Conservation (phyloP, 1,284 basidiomycete genomes). For the Microbotryum scabiosae region DNA sequence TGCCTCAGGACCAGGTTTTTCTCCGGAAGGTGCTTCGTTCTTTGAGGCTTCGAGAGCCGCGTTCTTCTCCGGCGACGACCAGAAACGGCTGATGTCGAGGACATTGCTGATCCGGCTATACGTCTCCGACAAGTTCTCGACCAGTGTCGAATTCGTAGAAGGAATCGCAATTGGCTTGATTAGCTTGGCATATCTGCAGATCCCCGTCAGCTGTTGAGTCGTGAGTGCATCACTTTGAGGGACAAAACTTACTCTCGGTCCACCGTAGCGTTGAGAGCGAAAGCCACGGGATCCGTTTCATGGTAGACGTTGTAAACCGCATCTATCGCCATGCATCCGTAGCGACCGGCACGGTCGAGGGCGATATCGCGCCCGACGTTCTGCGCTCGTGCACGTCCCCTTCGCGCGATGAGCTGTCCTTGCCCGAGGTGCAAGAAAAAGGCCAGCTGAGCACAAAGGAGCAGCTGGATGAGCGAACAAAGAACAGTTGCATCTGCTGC, state of each 20-base stretch:
- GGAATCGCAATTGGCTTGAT: slow-evolving; percentile 39
- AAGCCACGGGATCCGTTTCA: slow-evolving; percentile 42
- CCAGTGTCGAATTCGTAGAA: slow-evolving; percentile 36
- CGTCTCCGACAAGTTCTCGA: slow-evolving; percentile 34
- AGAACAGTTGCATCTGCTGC: background rate
- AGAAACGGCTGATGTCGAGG: slow-evolving; percentile 32
- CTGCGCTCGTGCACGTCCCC: slow-evolving; percentile 30
- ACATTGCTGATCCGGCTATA: slow-evolving; percentile 37
- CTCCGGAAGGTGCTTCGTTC: slow-evolving; percentile 3
- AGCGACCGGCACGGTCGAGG: slow-evolving; percentile 34
- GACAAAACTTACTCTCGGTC: slow-evolving; percentile 28
- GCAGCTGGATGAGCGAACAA: background rate
- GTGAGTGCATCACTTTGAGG: background rate
- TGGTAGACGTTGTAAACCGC: slow-evolving; percentile 36
- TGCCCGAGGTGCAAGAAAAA: slow-evolving; percentile 36
- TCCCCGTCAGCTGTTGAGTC: background rate
- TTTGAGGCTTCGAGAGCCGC: background rate
- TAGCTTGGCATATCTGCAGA: slow-evolving; percentile 36
- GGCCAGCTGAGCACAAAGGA: slow-evolving; percentile 22
- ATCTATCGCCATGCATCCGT: slow-evolving; percentile 32
- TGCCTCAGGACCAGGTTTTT: background rate
- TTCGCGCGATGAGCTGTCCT: slow-evolving; percentile 39
- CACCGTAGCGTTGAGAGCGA: slow-evolving; percentile 38
- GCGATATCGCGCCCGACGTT: slow-evolving; percentile 31
- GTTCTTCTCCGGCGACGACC: slow-evolving; percentile 6